phyloP scores from a whole-genome alignment of 768 basidiomycete species.

The Termitomyces sp. region DNA sequence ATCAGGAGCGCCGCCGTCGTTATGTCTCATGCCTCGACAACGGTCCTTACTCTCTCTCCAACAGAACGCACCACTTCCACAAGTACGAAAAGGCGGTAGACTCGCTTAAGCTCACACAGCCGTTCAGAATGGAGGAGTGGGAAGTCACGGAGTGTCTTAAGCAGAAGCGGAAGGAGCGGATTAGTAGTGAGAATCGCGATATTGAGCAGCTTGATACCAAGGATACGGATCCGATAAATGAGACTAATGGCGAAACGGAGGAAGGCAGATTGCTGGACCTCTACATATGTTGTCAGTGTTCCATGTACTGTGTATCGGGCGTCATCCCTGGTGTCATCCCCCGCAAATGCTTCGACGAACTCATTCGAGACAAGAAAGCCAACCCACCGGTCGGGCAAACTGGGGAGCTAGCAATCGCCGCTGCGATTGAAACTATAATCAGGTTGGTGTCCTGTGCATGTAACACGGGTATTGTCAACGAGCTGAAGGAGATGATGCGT shows the following conservation, averaged over 20 bases:
- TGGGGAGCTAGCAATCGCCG: conserved; percentile 46
- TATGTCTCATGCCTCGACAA: conserved; percentile 46
- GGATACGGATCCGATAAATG: conserved; percentile 24
- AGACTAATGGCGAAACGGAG: conserved; percentile 26
- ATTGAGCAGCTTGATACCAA: conserved; percentile 29
- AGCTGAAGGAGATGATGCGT: not conserved
- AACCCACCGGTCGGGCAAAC: conserved; percentile 54
- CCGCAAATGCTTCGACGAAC: conserved; percentile 53
- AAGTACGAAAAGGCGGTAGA: conserved; percentile 66
- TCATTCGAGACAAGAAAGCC: conserved; percentile 51
- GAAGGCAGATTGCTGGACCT: conserved; percentile 64
- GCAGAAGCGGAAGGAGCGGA: conserved; percentile 40
- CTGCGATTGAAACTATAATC: conserved; percentile 61
- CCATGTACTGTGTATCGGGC: conserved; percentile 63
- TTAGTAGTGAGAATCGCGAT: conserved; percentile 14
- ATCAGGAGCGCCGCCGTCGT: conserved; percentile 43
- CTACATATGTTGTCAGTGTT: conserved; percentile 83
- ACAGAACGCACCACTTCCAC: conserved; percentile 81
- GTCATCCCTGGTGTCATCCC: conserved; percentile 73
- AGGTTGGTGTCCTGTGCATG: conserved; percentile 35
- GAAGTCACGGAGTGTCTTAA: conserved; percentile 43
- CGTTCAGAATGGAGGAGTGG: conserved; percentile 56
- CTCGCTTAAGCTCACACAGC: conserved; percentile 58
- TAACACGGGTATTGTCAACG: not conserved
- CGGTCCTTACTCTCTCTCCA: conserved; percentile 34